phyloP scores from a whole-genome alignment of 2,329 filamentous ascomycete species.

The Dendryphion nanum region DNA sequence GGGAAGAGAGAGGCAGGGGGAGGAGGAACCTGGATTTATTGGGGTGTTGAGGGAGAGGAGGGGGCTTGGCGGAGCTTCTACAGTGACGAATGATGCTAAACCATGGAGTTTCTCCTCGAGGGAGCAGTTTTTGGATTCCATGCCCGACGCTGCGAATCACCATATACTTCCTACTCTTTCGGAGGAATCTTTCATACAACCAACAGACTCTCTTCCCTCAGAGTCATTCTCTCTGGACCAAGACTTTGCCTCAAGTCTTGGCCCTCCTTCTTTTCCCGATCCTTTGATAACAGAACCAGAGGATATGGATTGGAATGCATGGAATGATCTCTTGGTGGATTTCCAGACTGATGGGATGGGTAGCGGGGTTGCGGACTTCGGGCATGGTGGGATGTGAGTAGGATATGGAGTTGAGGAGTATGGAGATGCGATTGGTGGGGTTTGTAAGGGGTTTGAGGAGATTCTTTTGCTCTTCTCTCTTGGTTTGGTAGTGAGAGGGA shows the following conservation, averaged over 20 bases:
- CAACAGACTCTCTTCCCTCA: constrained; percentile 1
- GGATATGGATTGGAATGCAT: constrained; percentile 27
- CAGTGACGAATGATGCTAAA: neutral
- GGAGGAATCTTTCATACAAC: neutral
- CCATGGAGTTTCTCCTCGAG: neutral
- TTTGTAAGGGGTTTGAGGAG: too few relatives aligned
- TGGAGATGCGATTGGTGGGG: too few relatives aligned
- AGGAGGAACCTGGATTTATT: constrained; percentile 4
- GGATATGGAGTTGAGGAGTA: too few relatives aligned
- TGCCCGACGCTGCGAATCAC: neutral
- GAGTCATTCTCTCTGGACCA: constrained; percentile 15
- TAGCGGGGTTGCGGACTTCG: neutral
- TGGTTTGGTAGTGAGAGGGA: too few relatives aligned
- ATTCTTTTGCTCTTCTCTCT: too few relatives aligned
- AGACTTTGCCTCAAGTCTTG: constrained; percentile 10
- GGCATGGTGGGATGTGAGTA: too few relatives aligned
- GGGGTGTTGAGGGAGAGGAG: neutral
- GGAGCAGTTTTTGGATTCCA: neutral
- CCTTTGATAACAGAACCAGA: constrained; percentile 12
- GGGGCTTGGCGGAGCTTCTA: neutral
- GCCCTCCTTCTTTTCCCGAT: constrained; percentile 7
- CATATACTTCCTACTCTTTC: neutral
- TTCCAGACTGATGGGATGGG: constrained; percentile 11
- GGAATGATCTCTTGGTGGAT: constrained; percentile 27
- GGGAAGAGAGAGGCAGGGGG: too few relatives aligned